Conservation (phyloP, 345 rosid species). For the Abelmoschus esculentus region DNA sequence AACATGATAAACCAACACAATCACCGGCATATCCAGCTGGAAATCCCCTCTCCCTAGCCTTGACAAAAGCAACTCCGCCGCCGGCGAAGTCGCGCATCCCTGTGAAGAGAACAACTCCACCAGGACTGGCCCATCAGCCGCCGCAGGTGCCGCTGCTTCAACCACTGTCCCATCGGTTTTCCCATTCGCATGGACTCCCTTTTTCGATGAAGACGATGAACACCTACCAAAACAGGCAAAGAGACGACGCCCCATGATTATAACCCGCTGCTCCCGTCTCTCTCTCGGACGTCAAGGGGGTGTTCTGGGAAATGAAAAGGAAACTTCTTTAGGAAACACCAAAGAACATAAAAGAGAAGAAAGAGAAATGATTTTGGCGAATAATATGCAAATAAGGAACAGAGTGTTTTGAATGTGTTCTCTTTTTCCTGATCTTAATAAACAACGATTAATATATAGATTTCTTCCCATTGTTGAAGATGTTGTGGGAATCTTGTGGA, state of each 20-base stretch:
- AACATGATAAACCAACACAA: constrained; percentile 66
- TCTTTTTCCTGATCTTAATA: neutral
- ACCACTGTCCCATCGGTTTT: constrained; percentile 4
- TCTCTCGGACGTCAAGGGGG: constrained; percentile 15
- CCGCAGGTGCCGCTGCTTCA: constrained; percentile 12
- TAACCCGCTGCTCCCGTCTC: constrained; percentile 18
- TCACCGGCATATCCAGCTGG: constrained; percentile 43
- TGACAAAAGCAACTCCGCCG: constrained; percentile 71
- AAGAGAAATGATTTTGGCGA: constrained; percentile 40
- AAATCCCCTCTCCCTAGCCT: constrained; percentile 92
- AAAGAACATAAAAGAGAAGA: neutral
- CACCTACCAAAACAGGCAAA: constrained; percentile 53
- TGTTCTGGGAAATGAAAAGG: neutral
- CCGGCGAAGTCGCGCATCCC: constrained; percentile 76
- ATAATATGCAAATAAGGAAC: constrained; percentile 2
- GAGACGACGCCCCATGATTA: constrained; percentile 60
- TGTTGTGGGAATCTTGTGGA: neutral
- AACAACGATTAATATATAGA: neutral
- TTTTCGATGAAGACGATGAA: constrained; percentile 7
- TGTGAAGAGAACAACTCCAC: constrained; percentile 89
- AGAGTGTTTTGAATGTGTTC: neutral
- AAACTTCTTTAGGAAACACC: neutral
- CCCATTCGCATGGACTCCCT: constrained; percentile 1
- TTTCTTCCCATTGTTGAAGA: neutral
- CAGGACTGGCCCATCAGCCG: constrained; percentile 47